A percentile compares a stretch with the other conserved stretches of the same genome.
phyloP scores from a whole-genome alignment of 305 asterid species.

The Euphrasia arctica region DNA sequence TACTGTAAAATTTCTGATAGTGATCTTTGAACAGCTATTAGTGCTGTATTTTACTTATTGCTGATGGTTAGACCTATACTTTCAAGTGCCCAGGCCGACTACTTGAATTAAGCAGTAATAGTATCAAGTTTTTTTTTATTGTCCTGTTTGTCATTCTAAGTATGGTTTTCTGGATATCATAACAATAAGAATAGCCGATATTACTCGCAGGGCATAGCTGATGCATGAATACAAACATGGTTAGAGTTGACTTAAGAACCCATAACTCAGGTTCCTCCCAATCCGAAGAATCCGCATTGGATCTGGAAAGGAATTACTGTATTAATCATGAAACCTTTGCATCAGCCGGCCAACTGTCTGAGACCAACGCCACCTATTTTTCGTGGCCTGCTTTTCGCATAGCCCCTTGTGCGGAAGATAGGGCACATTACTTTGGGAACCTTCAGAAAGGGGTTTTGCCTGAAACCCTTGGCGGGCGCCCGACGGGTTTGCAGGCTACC shows the following conservation, averaged over 20 bases:
- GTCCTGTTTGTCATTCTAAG: neutral
- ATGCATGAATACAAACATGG: constrained; percentile 45
- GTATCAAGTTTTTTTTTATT: constrained; percentile 21
- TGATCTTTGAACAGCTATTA: constrained; percentile 16
- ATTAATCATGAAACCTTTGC: constrained; percentile 43
- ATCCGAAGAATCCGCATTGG: constrained; percentile 77
- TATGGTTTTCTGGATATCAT: constrained; percentile 10
- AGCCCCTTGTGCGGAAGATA: constrained; percentile 77
- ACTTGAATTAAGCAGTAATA: constrained; percentile 13
- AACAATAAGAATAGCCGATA: neutral
- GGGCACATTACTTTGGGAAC: constrained; percentile 81
- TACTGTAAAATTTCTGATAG: constrained; percentile 5
- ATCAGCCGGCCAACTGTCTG: constrained; percentile 70
- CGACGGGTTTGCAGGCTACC: constrained; percentile 76
- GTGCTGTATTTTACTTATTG: constrained; percentile 12
- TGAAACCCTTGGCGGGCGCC: constrained; percentile 68
- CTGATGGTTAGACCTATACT: constrained; percentile 11
- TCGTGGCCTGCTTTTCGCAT: constrained; percentile 90
- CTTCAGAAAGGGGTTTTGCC: constrained; percentile 92
- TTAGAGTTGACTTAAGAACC: constrained; percentile 52
- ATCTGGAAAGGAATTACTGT: constrained; percentile 63
- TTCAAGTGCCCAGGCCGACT: constrained; percentile 29
- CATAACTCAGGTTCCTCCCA: constrained; percentile 66
- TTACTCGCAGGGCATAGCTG: constrained; percentile 42
- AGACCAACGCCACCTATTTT: constrained; percentile 89